Conservation (phyloP, 2,329 filamentous ascomycete genomes). For the Ophiosphaerella korrae region DNA sequence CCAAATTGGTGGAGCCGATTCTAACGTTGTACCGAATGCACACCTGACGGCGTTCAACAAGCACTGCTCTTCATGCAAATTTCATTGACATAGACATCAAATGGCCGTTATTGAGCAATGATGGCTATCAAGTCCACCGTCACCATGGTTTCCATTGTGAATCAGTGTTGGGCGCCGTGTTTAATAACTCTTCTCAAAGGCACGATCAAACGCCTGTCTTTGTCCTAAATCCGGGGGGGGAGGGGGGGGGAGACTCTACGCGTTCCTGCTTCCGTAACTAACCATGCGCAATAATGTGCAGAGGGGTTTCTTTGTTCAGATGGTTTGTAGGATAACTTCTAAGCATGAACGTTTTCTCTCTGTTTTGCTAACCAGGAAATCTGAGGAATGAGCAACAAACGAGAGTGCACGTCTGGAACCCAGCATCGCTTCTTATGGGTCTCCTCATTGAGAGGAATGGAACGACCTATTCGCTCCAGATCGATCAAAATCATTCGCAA, state of each 20-base stretch:
- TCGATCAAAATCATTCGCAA: slow-evolving; percentile 29
- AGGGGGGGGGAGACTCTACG: no score
- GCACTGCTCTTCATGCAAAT: no score
- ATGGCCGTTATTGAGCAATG: no score
- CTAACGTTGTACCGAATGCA: background rate
- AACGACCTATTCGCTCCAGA: slow-evolving; percentile 38
- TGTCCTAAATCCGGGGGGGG: slow-evolving; percentile 23
- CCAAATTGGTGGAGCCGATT: no score
- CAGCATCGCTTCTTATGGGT: slow-evolving; percentile 27
- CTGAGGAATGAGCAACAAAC: slow-evolving; percentile 30
- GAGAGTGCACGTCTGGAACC: slow-evolving; percentile 27
- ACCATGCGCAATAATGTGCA: slow-evolving; percentile 27
- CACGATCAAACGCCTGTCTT: slow-evolving; percentile 21
- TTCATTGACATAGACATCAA: no score
- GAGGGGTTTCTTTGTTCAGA: slow-evolving; percentile 35
- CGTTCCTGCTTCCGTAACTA: slow-evolving; percentile 16
- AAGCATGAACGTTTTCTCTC: slow-evolving; percentile 8
- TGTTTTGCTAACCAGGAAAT: slow-evolving; percentile 21
- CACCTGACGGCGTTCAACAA: no score
- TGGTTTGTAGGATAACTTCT: slow-evolving; percentile 32
- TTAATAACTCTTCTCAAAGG: background rate
- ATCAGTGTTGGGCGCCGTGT: no score
- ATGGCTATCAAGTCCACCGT: no score
- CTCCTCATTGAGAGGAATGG: slow-evolving; percentile 40
- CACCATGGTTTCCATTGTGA: no score